Evolutionary conservation across 148 eudicot genomes (phyloP).

Genomic region (Beta vulgaris): DNA sequence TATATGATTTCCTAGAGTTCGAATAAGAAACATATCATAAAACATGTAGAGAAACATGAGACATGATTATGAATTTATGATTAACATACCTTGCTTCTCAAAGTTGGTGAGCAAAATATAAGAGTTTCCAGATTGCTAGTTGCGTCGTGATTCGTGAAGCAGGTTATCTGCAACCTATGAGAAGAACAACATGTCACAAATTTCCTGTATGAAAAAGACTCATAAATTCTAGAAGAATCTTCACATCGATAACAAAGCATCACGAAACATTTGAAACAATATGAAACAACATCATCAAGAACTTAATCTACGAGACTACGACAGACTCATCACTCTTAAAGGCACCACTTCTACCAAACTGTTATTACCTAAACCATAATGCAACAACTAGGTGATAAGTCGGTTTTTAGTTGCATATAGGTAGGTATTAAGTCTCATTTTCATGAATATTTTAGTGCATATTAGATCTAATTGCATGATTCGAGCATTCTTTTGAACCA

Average conservation of each 20-base stretch:
- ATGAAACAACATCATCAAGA: background rate
- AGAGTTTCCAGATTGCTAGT: constrained; percentile 85
- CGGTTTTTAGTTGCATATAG: too few relatives aligned
- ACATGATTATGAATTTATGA: background rate
- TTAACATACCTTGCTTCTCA: constrained; percentile 82
- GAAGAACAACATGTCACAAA: constrained; percentile 14
- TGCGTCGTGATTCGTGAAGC: constrained; percentile 89
- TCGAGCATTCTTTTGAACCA: too few relatives aligned
- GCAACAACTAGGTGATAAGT: too few relatives aligned
- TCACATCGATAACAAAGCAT: background rate
- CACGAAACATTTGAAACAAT: background rate
- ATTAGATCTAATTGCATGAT: too few relatives aligned
- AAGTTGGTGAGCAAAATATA: constrained; percentile 95
- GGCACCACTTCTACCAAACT: background rate
- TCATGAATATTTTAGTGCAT: too few relatives aligned
- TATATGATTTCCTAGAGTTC: too few relatives aligned
- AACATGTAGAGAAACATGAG: background rate
- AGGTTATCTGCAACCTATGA: constrained; percentile 87
- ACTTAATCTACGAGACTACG: background rate
- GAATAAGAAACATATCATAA: background rate
- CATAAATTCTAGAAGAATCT: background rate
- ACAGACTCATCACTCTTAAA: too few relatives aligned
- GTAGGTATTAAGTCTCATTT: too few relatives aligned
- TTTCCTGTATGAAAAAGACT: background rate
- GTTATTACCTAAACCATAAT: background rate